Conservation (phyloP, 2,329 filamentous ascomycete genomes). For the Hypoxylon sp. region DNA sequence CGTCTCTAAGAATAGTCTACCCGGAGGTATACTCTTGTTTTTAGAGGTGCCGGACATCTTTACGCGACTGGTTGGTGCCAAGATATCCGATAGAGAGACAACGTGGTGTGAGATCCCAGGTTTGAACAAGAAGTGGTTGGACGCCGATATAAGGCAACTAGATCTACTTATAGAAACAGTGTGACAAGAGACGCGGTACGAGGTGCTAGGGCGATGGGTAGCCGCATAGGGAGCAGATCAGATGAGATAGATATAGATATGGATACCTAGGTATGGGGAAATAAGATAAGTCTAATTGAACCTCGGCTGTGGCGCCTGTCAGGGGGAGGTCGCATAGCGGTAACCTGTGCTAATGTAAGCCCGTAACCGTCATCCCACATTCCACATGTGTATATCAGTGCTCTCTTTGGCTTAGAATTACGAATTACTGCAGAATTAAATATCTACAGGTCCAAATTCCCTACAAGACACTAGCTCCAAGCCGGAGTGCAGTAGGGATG, state of each 20-base stretch:
- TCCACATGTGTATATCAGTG: neutral
- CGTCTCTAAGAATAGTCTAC: conserved; percentile 4
- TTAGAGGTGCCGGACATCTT: conserved; percentile 18
- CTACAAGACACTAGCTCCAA: neutral
- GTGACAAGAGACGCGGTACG: neutral
- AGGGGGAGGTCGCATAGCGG: neutral
- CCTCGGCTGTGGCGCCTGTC: conserved; percentile 22
- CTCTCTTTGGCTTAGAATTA: too few species aligned
- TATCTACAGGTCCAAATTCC: neutral
- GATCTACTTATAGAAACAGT: neutral
- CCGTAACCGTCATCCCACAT: neutral
- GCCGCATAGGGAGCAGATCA: conserved; percentile 8
- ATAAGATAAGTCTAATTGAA: conserved; percentile 18
- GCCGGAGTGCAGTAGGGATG: neutral
- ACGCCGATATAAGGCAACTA: neutral
- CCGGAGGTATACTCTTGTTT: neutral
- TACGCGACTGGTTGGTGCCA: neutral
- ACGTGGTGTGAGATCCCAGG: neutral
- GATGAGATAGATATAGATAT: neutral
- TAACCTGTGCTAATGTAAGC: neutral
- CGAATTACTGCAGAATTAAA: too few species aligned
- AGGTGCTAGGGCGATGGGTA: conserved; percentile 3
- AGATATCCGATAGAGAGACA: neutral
- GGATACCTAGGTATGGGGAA: conserved; percentile 6
- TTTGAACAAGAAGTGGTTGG: neutral